Evolutionary conservation across 2,329 filamentous ascomycete genomes (phyloP), one percentile per base, ranked within the genome.

Genomic region (Nectriaceae sp.): DNA sequence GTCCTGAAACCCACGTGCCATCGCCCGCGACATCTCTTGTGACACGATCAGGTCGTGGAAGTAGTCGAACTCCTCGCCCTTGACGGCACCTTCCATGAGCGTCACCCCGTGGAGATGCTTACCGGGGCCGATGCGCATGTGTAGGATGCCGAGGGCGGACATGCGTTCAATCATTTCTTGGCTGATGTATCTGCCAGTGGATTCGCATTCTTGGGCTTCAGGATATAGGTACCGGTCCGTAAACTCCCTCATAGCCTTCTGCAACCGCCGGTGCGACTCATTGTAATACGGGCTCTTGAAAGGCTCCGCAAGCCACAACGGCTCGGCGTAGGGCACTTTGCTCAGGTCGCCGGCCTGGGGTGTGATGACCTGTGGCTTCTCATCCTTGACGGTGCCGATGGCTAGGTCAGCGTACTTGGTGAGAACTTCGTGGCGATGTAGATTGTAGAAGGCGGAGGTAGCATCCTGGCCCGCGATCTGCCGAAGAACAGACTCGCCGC

Each of bases 371-470:
- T 90, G 82, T 18, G 89, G 79, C 63, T 79, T 85, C 75, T 96
- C 89, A 69, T 83, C 87, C 57, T 83, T 75, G 64, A 96, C 69
- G 13, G 83, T 88, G 63, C 90, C 90, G 60, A 96, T 80, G 69
- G 82, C 87, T 16, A 96, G 79, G 61, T 82, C 77, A 40, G 78
- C 73, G 76, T 95, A 95, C 68, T 91, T 91, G 52, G 84, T 75
- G 11, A 96, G 79, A n/a, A 95, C 89, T 70, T 96, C 90, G 60
- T 96, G 90, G 21, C 90, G 79, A 73, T 96, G 91, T 44, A 96
- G 84, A 75, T 95, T 95, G 81, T 95, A 96, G 71, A 95, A 96
- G 47, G 87, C 87, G 29, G 79, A 74, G 2, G 90, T 96, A 42
- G 90, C 89, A 65, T 96, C 90, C 57, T 83, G 80, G 53, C 90